Conservation (phyloP, 176 grass and related monocot species). For the Hordeum marinum region DNA sequence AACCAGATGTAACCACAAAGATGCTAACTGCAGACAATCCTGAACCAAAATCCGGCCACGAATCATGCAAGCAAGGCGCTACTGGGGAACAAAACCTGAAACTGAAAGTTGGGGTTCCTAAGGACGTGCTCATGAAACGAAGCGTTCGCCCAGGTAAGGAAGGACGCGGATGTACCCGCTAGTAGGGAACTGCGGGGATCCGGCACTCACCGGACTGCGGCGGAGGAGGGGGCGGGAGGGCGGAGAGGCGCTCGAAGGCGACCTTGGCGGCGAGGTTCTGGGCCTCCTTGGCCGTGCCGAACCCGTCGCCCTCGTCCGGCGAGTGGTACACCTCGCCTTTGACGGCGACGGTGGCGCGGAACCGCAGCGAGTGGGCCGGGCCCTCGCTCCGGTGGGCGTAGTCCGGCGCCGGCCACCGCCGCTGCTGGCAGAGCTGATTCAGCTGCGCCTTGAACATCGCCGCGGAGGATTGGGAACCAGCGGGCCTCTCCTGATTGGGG, state of each 20-base stretch:
- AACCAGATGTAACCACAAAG: neutral
- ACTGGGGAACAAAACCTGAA: neutral
- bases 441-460: slow-evolving; percentile 62
- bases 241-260: slow-evolving; percentile 48
- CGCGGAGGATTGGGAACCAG: neutral
- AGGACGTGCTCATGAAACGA: neutral
- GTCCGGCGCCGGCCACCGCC: slow-evolving; percentile 52
- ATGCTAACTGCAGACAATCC: neutral
- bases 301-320: slow-evolving; percentile 17
- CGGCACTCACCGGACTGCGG: slow-evolving; percentile 27
- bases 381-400: slow-evolving; percentile 39
- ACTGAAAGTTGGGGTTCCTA: neutral
- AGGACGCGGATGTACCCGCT: neutral
- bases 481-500: neutral
- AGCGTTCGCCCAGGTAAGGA: neutral
- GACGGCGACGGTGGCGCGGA: slow-evolving; percentile 55
- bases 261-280: slow-evolving; percentile 56
- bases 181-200: neutral
- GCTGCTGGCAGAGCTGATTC: slow-evolving; percentile 69
- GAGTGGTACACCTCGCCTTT: slow-evolving; percentile 13
- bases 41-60: neutral
- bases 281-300: slow-evolving; percentile 67
- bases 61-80: neutral
- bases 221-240: neutral
- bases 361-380: slow-evolving; percentile 27